A percentile compares a stretch with the other conserved stretches of the same genome.
These are phyloP conservation scores for Pythium aristosporum DNA, from an alignment of 352 stramenopile species.

Conservation along the genomic window DNA sequence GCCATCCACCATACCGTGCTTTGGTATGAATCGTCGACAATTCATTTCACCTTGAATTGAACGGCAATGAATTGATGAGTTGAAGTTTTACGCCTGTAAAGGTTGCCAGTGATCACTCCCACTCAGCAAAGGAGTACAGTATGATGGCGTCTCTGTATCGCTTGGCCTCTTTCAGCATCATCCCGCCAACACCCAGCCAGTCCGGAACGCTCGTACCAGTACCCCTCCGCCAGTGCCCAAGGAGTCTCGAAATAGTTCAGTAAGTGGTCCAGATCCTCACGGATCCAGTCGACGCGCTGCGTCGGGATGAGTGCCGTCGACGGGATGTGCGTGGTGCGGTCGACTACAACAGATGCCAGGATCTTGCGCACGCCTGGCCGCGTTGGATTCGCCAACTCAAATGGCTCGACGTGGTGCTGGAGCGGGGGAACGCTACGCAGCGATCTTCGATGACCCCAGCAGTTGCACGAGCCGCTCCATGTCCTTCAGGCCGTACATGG, in stretches of 20 bases:
- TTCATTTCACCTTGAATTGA: not conserved
- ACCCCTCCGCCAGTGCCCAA: no score
- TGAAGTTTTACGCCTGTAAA: not conserved
- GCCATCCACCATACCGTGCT: not conserved
- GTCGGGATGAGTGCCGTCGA: slow-evolving; percentile 31
- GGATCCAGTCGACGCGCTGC: no score
- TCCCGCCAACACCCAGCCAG: no score
- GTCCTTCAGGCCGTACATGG: not conserved
- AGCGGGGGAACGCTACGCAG: slow-evolving; percentile 14
- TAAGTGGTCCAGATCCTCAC: no score
- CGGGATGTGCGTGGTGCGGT: slow-evolving; percentile 31
- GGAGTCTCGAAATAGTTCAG: no score
- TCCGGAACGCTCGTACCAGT: no score
- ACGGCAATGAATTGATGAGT: not conserved
- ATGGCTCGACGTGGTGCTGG: not conserved
- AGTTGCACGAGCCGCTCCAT: slow-evolving; percentile 13
- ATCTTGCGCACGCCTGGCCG: slow-evolving; percentile 35
- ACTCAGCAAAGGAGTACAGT: no score
- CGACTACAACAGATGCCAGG: slow-evolving; percentile 38
- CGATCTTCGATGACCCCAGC: slow-evolving; percentile 24
- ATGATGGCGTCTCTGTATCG: no score
- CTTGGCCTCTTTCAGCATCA: no score
- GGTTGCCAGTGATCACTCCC: no score
- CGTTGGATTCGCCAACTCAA: not conserved
- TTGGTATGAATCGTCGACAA: not conserved